Conservation (phyloP, 140 eudicot species). For the Flaveria floridana region DNA sequence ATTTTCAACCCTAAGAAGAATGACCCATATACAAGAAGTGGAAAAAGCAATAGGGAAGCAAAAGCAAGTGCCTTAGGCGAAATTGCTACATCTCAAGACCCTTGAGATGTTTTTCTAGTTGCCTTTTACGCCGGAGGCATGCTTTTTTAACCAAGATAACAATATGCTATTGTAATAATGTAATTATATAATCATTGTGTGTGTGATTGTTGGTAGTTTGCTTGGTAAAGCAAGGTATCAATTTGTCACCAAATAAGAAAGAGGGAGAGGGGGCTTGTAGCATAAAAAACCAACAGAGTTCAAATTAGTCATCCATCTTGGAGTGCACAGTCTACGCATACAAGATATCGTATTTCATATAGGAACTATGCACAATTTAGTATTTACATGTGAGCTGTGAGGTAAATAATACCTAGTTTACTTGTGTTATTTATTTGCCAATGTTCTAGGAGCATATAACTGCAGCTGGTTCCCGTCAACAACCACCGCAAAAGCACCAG, state of each 20-base stretch:
- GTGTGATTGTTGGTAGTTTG: not conserved
- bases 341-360: slow-evolving; percentile 20
- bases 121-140: no score
- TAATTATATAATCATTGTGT: not conserved
- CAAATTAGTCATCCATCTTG: not conserved
- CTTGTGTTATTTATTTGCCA: slow-evolving; percentile 23
- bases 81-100: no score
- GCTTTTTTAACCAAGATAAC: not conserved
- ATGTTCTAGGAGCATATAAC: slow-evolving; percentile 45
- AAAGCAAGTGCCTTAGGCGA: no score
- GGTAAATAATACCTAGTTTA: slow-evolving; percentile 10
- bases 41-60: no score
- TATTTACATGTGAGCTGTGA: not conserved
- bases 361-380: slow-evolving; percentile 21
- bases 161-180: not conserved
- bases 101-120: no score
- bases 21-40: no score
- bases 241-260: not conserved
- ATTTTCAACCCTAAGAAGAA: no score
- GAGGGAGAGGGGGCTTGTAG: not conserved
- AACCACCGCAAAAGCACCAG: slow-evolving; percentile 62
- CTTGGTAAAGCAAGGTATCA: slow-evolving; percentile 3
- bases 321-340: slow-evolving; percentile 13
- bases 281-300: not conserved
- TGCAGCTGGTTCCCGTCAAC: slow-evolving; percentile 51